Percentiles rank a stretch among this genome's conserved stretches.
These are phyloP conservation scores for Chaetoceros muelleri DNA, from an alignment of 108 stramenopile genomes.

Conservation along the genomic window DNA sequence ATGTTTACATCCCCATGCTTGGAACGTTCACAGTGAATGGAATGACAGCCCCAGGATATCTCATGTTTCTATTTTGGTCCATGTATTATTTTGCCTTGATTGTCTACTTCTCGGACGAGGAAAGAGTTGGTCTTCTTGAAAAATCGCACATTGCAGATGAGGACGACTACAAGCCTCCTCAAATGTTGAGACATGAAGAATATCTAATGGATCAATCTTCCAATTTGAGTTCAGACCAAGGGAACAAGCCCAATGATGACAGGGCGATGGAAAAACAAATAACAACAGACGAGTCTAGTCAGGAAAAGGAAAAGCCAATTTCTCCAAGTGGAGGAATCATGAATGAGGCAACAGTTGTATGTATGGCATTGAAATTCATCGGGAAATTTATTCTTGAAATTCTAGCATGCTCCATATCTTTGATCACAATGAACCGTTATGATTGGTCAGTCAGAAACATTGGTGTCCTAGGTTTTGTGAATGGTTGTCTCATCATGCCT, in stretches of 20 bases:
- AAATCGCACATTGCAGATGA: not conserved
- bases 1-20: slow-evolving; percentile 24
- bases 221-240: not conserved
- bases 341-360: slow-evolving; percentile 42
- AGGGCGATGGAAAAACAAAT: not conserved
- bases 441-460: slow-evolving; percentile 70
- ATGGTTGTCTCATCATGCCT: slow-evolving; percentile 70
- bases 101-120: slow-evolving; percentile 35
- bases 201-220: not conserved
- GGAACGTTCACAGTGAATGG: slow-evolving; percentile 47
- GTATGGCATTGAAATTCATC: slow-evolving; percentile 60
- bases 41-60: slow-evolving; percentile 57
- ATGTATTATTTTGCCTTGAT: slow-evolving; percentile 23
- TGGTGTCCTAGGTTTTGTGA: slow-evolving; percentile 60
- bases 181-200: slow-evolving; percentile 10
- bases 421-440: slow-evolving; percentile 75
- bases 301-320: not conserved
- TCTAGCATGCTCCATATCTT: slow-evolving; percentile 57
- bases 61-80: slow-evolving; percentile 45
- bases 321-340: slow-evolving; percentile 2
- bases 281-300: not conserved
- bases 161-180: not conserved
- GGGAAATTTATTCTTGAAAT: slow-evolving; percentile 80
- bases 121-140: slow-evolving; percentile 43
- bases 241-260: not conserved